Evolutionary conservation across 139 green algal species (phyloP), one percentile per base, ranked within the genome.

Genomic region (Dunaliella primolecta): DNA sequence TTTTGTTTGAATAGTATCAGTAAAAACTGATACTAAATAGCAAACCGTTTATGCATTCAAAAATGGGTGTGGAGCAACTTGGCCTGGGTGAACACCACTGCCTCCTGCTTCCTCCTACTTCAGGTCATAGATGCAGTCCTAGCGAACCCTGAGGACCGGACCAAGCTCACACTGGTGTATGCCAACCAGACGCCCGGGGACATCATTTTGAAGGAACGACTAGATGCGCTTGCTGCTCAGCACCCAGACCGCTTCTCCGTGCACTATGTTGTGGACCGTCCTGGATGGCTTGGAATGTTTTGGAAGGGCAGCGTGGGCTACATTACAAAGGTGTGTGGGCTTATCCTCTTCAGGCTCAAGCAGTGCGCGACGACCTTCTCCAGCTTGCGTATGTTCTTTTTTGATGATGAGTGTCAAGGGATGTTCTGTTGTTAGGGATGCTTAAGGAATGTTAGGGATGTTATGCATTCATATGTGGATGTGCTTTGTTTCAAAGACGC

Each of bases 71-170:
- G n/a, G n/a, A n/a, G n/a, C n/a, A n/a, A n/a, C n/a, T n/a, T n/a
- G n/a, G n/a, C n/a, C n/a, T n/a, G n/a, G n/a, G n/a, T n/a, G n/a
- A n/a, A n/a, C n/a, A n/a, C n/a, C n/a, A n/a, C n/a, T n/a, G n/a
- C n/a, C n/a, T n/a, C n/a, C n/a, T n/a, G n/a, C n/a, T n/a, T n/a
- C n/a, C n/a, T n/a, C n/a, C n/a, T 64, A 7, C 46, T 64, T 7
- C 86, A 96, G 88, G 89, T 96, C 2, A 92, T 91, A 25, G 87
- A 93, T 24, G 87, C 91, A 57, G 86, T 93, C 46, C 88, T 97
- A 38, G 33, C 55, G 31, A 93, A 94, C 81, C 88, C 92, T 0
- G 76, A 83, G 3, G 89, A 95, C 88, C 91, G 94, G 79, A 95
- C 90, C 21, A 35, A 89, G 80, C 11, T 91, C 80, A 95, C 55